A percentile compares a stretch with the other conserved stretches of the same genome.
Evolutionary conservation across 345 rosid species (phyloP).

Genomic region (Pugionium dolabratum): DNA sequence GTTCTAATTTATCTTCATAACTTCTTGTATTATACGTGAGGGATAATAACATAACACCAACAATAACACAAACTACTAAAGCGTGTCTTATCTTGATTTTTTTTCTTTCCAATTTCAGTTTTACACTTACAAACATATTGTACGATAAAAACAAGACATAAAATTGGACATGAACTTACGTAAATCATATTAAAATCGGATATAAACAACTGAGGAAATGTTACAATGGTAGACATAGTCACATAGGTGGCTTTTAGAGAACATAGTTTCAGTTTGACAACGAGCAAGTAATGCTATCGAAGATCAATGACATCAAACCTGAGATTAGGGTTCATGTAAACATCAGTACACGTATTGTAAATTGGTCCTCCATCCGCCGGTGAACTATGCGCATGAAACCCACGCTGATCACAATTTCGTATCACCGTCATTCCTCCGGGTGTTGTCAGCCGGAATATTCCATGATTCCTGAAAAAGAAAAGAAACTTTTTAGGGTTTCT

Average conservation of each 20-base stretch:
- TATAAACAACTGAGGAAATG: too few relatives aligned
- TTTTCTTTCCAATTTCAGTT: too few relatives aligned
- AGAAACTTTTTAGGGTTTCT: not conserved
- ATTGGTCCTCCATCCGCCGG: slow-evolving; percentile 91
- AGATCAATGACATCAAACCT: slow-evolving; percentile 87
- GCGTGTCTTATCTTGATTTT: too few relatives aligned
- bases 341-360: slow-evolving; percentile 78
- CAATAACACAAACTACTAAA: too few relatives aligned
- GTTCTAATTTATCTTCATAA: too few relatives aligned
- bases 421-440: slow-evolving; percentile 96
- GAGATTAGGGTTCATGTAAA: slow-evolving; percentile 83
- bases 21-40: too few relatives aligned
- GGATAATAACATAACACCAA: too few relatives aligned
- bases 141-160: too few relatives aligned
- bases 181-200: too few relatives aligned
- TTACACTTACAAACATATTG: too few relatives aligned
- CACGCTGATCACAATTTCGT: slow-evolving; percentile 83
- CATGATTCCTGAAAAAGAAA: slow-evolving; percentile 57
- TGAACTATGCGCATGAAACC: slow-evolving; percentile 78
- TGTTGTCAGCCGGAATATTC: slow-evolving; percentile 83
- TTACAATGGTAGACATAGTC: too few relatives aligned
- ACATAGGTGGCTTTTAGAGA: slow-evolving; percentile 6
- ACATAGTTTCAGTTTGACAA: slow-evolving; percentile 5
- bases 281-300: slow-evolving; percentile 42
- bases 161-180: too few relatives aligned